Evolutionary conservation across 805 yeast species (phyloP).

Genomic region (Saccharomyces eubayanus): DNA sequence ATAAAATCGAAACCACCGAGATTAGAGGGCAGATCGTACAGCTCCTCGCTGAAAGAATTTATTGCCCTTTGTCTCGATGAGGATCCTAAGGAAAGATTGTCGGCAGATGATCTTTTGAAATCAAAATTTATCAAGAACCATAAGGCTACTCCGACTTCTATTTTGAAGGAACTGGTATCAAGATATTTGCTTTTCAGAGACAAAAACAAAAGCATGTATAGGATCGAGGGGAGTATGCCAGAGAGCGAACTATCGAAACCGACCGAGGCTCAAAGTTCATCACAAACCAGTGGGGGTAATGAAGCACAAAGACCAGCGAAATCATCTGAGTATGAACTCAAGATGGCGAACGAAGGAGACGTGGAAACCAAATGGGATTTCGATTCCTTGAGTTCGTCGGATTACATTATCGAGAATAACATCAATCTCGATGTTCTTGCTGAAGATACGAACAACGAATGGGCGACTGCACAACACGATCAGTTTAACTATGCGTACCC

Average conservation of each 20-base stretch:
- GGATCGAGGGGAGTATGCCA: slow-evolving; percentile 33
- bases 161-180: slow-evolving; percentile 65
- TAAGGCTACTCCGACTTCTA: slow-evolving; percentile 49
- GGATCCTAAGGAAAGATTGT: slow-evolving; percentile 78
- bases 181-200: slow-evolving; percentile 72
- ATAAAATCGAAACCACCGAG: slow-evolving; percentile 92
- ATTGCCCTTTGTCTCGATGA: slow-evolving; percentile 91
- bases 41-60: slow-evolving; percentile 69
- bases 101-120: slow-evolving; percentile 76
- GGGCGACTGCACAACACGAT: slow-evolving; percentile 19
- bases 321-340: slow-evolving; percentile 3
- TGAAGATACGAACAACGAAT: slow-evolving; percentile 21
- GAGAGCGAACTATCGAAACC: slow-evolving; percentile 11
- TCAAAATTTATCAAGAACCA: slow-evolving; percentile 63
- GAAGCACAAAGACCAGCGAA: neutral
- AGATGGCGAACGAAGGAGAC: slow-evolving; percentile 20
- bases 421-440: slow-evolving; percentile 38
- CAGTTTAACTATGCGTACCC: slow-evolving; percentile 28
- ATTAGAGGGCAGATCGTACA: slow-evolving; percentile 80
- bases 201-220: slow-evolving; percentile 41
- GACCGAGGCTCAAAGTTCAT: slow-evolving; percentile 8
- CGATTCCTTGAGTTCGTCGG: slow-evolving; percentile 68
- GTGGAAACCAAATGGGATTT: slow-evolving; percentile 77
- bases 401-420: slow-evolving; percentile 65
- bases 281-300: slow-evolving; percentile 1